Conservation (phyloP, 2,329 filamentous ascomycete genomes). For the Aspergillus neotritici region DNA sequence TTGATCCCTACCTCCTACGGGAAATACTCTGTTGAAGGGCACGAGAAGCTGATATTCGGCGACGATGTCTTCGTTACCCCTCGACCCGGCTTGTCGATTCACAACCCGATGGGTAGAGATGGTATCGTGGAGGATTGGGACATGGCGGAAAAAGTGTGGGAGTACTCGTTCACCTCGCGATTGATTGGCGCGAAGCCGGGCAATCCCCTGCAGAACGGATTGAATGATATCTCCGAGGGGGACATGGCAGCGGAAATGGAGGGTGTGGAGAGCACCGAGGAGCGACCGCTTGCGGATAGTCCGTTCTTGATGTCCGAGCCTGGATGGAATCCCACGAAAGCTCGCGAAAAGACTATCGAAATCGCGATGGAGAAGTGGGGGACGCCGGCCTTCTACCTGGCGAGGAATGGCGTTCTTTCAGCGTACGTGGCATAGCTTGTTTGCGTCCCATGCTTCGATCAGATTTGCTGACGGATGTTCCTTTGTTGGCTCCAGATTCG, state of each 20-base stretch:
- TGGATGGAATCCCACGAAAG: constrained; percentile 83
- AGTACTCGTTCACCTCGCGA: constrained; percentile 82
- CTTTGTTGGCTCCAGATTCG: constrained; percentile 52
- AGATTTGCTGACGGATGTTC: constrained; percentile 4
- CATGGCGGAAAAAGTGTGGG: constrained; percentile 80
- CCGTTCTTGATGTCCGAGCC: constrained; percentile 91
- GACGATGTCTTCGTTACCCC: constrained; percentile 84
- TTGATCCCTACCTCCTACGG: constrained; percentile 89
- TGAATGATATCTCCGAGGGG: constrained; percentile 62
- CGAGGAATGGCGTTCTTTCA: constrained; percentile 79
- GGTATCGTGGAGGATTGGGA: constrained; percentile 97
- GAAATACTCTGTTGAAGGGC: constrained; percentile 47
- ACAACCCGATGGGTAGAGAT: constrained; percentile 86
- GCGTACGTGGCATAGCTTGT: constrained; percentile 47
- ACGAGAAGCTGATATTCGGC: constrained; percentile 66
- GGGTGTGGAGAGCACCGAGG: constrained; percentile 50
- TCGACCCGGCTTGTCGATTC: constrained; percentile 69
- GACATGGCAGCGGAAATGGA: constrained; percentile 58
- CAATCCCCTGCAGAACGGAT: constrained; percentile 66
- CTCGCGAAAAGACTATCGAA: constrained; percentile 89
- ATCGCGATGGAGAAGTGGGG: constrained; percentile 97
- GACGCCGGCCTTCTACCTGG: constrained; percentile 88
- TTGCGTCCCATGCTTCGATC: background rate
- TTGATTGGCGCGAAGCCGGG: constrained; percentile 71
- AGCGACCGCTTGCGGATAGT: constrained; percentile 81